phyloP scores from a whole-genome alignment of 1,139 yeast species.

The Pichia sp. region DNA sequence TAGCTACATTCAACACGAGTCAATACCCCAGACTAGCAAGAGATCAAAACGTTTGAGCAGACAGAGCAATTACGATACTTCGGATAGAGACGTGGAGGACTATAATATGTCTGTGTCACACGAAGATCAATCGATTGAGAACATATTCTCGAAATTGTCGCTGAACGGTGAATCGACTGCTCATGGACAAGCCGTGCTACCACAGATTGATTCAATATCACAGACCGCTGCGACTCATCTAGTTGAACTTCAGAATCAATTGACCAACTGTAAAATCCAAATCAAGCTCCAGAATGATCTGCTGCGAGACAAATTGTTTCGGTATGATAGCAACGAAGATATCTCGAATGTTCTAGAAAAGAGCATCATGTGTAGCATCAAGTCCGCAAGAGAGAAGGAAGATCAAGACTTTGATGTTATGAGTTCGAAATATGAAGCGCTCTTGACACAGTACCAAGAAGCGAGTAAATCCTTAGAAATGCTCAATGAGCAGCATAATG shows the following conservation, averaged over 20 bases:
- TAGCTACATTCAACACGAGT: no score
- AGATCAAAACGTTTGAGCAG: conserved; percentile 8
- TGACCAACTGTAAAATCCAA: conserved; percentile 24
- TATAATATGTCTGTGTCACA: background rate
- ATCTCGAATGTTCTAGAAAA: conserved; percentile 6
- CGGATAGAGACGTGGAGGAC: conserved; percentile 4
- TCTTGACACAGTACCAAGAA: conserved; percentile 18
- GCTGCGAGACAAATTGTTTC: conserved; percentile 14
- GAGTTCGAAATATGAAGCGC: conserved; percentile 12
- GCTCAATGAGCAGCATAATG: conserved; percentile 20
- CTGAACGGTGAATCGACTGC: background rate
- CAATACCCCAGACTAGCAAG: no score
- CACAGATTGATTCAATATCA: background rate
- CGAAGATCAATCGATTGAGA: background rate
- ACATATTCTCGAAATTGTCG: conserved; percentile 4
- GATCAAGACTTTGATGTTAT: background rate
- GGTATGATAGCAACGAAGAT: background rate
- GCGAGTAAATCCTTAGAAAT: conserved; percentile 10
- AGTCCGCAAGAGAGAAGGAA: conserved; percentile 1
- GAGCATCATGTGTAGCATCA: conserved; percentile 4
- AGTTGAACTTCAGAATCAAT: conserved; percentile 18
- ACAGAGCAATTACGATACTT: conserved; percentile 4
- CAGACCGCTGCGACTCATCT: conserved; percentile 9
- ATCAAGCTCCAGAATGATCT: conserved; percentile 21
- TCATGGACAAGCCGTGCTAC: background rate